phyloP scores from a whole-genome alignment of 2,329 filamentous ascomycete genomes.

The Grosmannia huntii region DNA sequence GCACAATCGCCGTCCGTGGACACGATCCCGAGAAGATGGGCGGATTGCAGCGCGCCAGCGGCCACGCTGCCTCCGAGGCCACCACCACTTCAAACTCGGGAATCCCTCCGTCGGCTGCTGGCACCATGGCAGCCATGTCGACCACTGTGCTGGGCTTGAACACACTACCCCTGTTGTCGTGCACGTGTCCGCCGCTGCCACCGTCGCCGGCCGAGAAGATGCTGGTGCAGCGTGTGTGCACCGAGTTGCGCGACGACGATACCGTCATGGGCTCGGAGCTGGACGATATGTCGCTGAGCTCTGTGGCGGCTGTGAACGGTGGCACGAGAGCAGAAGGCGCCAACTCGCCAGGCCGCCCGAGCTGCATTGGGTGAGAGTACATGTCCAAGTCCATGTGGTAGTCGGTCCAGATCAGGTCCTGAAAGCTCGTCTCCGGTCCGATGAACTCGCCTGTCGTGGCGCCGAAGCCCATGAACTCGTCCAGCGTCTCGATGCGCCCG shows the following conservation, averaged over 20 bases:
- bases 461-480: conserved; percentile 25
- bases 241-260: conserved; percentile 28
- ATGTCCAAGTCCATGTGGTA: conserved; percentile 31
- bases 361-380: conserved; percentile 21
- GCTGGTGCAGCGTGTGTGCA: conserved; percentile 34
- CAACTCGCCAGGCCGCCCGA: conserved; percentile 21
- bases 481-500: conserved; percentile 23
- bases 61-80: conserved; percentile 36
- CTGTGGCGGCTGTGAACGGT: conserved; percentile 19
- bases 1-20: conserved; percentile 35
- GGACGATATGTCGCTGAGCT: conserved; percentile 28
- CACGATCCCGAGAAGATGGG: conserved; percentile 30
- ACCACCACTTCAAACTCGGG: conserved; percentile 34
- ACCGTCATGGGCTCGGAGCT: conserved; percentile 28
- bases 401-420: conserved; percentile 32
- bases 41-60: conserved; percentile 36
- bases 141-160: conserved; percentile 8
- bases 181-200: neutral
- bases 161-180: neutral
- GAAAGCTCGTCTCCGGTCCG: conserved; percentile 23
- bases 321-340: conserved; percentile 15
- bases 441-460: conserved; percentile 19
- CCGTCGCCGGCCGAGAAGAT: conserved; percentile 27
- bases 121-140: conserved; percentile 17
- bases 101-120: conserved; percentile 19